phyloP scores from a whole-genome alignment of 2,329 filamentous ascomycete genomes.

The Colletotrichum cereale region DNA sequence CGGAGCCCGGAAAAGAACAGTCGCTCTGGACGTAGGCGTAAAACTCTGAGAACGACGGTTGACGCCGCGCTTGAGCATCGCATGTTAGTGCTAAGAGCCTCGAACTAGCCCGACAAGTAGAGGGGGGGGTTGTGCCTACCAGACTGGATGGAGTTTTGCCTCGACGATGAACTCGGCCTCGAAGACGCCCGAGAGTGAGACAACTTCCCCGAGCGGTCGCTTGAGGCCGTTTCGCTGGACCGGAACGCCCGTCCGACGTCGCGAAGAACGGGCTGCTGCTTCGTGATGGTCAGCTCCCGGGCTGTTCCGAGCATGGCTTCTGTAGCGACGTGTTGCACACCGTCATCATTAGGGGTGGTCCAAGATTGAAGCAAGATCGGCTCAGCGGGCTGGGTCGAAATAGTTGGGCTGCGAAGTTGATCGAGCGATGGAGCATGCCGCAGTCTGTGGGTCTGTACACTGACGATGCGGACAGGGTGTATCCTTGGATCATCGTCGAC shows the following conservation, averaged over 20 bases:
- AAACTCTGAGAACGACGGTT: slow-evolving; percentile 31
- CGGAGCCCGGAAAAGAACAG: neutral
- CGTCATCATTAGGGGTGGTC: slow-evolving; percentile 14
- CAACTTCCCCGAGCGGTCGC: slow-evolving; percentile 18
- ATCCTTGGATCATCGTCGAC: slow-evolving; percentile 32
- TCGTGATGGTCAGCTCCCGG: slow-evolving; percentile 33
- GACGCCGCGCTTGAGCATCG: slow-evolving; percentile 12
- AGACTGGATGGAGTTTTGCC: neutral
- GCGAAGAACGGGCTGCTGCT: slow-evolving; percentile 30
- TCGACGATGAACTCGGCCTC: neutral
- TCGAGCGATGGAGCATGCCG: slow-evolving; percentile 32
- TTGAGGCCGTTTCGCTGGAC: slow-evolving; percentile 26
- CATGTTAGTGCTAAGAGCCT: slow-evolving; percentile 4
- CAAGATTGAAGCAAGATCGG: neutral
- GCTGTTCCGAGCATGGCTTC: slow-evolving; percentile 29
- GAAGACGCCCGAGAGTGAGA: slow-evolving; percentile 18
- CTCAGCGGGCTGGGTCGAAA: slow-evolving; percentile 8
- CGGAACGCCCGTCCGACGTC: slow-evolving; percentile 26
- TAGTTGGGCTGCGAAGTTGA: slow-evolving; percentile 32
- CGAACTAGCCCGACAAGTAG: neutral
- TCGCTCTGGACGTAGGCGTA: slow-evolving; percentile 30
- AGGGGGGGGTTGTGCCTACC: slow-evolving; percentile 7
- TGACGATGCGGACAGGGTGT: slow-evolving; percentile 33
- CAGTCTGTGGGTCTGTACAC: slow-evolving; percentile 31
- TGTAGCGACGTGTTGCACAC: slow-evolving; percentile 4